These are phyloP conservation scores for Ganoderma leucocontextum DNA, from an alignment of 1,284 basidiomycete genomes.

Conservation along the genomic window DNA sequence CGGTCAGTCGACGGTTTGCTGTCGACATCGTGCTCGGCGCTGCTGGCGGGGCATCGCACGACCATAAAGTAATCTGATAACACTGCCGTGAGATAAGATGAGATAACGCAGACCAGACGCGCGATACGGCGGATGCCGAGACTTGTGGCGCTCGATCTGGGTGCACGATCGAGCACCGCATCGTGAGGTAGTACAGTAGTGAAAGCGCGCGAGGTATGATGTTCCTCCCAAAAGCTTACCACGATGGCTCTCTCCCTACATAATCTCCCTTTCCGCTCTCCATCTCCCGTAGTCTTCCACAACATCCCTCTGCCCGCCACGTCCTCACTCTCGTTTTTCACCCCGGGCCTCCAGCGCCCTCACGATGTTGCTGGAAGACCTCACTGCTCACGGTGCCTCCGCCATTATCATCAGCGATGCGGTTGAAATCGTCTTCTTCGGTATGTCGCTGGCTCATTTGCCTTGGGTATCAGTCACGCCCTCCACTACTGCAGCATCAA, in stretches of 20 bases:
- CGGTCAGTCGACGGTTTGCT: constrained; percentile 13
- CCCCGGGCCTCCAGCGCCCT: constrained; percentile 11
- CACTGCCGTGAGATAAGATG: too few species aligned
- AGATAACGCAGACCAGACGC: not conserved
- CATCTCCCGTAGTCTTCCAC: not conserved
- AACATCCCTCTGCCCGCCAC: not conserved
- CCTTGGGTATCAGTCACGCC: not conserved
- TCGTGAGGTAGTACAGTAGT: too few species aligned
- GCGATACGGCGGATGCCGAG: not conserved
- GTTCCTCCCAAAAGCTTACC: not conserved
- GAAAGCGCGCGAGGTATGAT: not conserved
- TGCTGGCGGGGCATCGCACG: too few species aligned
- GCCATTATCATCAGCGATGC: constrained; percentile 28
- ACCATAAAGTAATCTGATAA: constrained; percentile 30
- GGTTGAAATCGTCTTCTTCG: constrained; percentile 30
- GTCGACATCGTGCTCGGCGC: constrained; percentile 15
- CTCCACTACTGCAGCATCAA: not conserved
- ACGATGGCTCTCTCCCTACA: constrained; percentile 3
- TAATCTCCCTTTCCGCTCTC: not conserved
- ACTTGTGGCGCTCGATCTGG: not conserved
- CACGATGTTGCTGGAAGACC: constrained; percentile 25
- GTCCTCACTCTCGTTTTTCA: not conserved
- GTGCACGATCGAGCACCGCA: not conserved
- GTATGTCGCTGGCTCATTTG: constrained; percentile 13
- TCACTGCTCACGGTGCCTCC: constrained; percentile 25